Percentiles rank a stretch among this genome's conserved stretches.
Conservation (phyloP, 495 filamentous ascomycete species). For the Penicillium bialowiezense region DNA sequence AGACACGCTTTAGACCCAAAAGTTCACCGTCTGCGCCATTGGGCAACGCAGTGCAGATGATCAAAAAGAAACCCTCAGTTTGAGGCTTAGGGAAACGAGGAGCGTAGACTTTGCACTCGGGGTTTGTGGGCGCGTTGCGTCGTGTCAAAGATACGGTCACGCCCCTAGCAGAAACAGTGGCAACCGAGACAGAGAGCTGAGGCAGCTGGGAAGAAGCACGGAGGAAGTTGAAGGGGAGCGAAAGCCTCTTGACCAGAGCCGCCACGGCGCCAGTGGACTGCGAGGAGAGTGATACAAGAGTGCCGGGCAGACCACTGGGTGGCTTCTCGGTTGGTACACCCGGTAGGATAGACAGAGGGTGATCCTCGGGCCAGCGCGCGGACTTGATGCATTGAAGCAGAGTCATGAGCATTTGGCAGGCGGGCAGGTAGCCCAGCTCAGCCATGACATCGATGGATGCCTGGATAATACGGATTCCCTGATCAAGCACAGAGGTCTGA, state of each 20-base stretch:
- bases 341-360: constrained; percentile 75
- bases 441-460: constrained; percentile 91
- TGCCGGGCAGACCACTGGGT: constrained; percentile 17
- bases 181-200: constrained; percentile 60
- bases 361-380: constrained; percentile 85
- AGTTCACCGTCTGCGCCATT: constrained; percentile 69
- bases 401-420: constrained; percentile 72
- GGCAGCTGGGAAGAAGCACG: constrained; percentile 64
- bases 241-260: constrained; percentile 26
- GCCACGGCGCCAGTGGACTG: constrained; percentile 24
- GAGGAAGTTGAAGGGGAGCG: constrained; percentile 40
- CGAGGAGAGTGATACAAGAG: constrained; percentile 25
- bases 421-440: constrained; percentile 78
- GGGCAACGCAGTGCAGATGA: constrained; percentile 51
- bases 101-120: constrained; percentile 72
- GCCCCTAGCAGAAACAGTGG: constrained; percentile 55
- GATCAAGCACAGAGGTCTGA: constrained; percentile 84
- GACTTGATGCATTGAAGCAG: constrained; percentile 90
- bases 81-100: constrained; percentile 92
- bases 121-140: constrained; percentile 58
- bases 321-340: constrained; percentile 56
- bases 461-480: constrained; percentile 90
- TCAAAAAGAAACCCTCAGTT: constrained; percentile 87
- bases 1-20: constrained; percentile 77
- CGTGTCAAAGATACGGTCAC: constrained; percentile 64